phyloP scores from a whole-genome alignment of 495 filamentous ascomycete species.

The Elaphomyces granulatus region DNA sequence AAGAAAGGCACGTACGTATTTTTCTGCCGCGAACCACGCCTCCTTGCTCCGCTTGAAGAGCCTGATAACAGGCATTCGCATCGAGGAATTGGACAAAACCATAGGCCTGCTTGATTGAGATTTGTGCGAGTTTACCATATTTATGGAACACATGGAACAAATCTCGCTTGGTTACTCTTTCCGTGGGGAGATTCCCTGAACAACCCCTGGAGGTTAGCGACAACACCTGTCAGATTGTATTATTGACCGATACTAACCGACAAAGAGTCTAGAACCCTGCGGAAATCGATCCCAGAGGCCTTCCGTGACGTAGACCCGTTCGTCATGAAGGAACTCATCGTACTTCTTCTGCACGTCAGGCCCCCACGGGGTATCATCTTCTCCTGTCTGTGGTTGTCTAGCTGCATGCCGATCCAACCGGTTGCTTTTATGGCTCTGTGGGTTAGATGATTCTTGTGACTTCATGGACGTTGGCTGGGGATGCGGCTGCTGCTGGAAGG shows the following conservation, averaged over 20 bases:
- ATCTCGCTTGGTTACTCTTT: constrained; percentile 85
- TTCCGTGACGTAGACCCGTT: constrained; percentile 67
- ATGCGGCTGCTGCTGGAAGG: constrained; percentile 32
- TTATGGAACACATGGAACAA: constrained; percentile 78
- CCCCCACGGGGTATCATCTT: constrained; percentile 40
- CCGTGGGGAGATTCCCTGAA: constrained; percentile 81
- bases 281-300: constrained; percentile 93
- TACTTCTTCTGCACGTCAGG: constrained; percentile 57
- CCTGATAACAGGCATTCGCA: constrained; percentile 50
- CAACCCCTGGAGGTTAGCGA: too few relatives aligned
- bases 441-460: constrained; percentile 21
- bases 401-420: constrained; percentile 19
- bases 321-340: constrained; percentile 68
- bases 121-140: constrained; percentile 81
- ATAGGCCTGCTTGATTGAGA: constrained; percentile 93
- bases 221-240: too few relatives aligned
- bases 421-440: constrained; percentile 14
- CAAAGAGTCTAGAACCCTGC: constrained; percentile 70
- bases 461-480: constrained; percentile 20
- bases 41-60: constrained; percentile 65
- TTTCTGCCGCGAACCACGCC: constrained; percentile 64
- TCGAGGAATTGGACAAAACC: constrained; percentile 94
- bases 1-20: constrained; percentile 58
- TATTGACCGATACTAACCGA: constrained; percentile 64
- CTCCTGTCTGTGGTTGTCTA: constrained; percentile 18